These are phyloP conservation scores for Phlebopus sp. DNA, from an alignment of 1,284 basidiomycete genomes.

Conservation along the genomic window DNA sequence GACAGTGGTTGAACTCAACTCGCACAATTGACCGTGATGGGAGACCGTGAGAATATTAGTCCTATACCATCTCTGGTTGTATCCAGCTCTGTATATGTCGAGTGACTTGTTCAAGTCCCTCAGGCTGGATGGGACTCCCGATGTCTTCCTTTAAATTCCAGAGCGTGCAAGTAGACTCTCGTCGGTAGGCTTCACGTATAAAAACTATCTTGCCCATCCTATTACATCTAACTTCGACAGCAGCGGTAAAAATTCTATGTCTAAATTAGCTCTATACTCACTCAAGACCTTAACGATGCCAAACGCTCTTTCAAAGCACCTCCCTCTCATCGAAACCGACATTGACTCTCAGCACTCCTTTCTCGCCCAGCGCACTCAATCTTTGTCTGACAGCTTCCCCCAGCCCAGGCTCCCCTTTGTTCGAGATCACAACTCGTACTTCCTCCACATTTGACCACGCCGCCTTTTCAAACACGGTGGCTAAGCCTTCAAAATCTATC, in stretches of 20 bases:
- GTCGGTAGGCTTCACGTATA: too few species aligned
- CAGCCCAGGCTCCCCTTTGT: slow-evolving; percentile 28
- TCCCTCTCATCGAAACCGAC: slow-evolving; percentile 34
- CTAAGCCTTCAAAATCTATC: slow-evolving; percentile 32
- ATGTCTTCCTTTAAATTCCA: too few species aligned
- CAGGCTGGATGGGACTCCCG: too few species aligned
- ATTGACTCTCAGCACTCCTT: slow-evolving; percentile 27
- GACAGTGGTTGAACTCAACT: background rate
- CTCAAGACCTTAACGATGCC: too few species aligned
- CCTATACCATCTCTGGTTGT: too few species aligned
- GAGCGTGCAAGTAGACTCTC: too few species aligned
- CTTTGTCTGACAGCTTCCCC: slow-evolving; percentile 26
- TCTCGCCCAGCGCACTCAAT: slow-evolving; percentile 17
- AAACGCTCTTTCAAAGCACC: slow-evolving; percentile 18
- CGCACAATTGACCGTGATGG: background rate
- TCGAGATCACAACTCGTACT: slow-evolving; percentile 29
- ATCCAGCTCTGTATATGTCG: too few species aligned
- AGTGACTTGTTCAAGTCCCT: too few species aligned
- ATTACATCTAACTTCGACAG: too few species aligned
- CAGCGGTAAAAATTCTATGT: too few species aligned
- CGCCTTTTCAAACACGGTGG: slow-evolving; percentile 22
- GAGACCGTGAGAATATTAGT: slow-evolving; percentile 6
- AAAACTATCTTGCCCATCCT: too few species aligned
- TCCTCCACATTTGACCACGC: slow-evolving; percentile 26
- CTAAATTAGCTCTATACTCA: too few species aligned